Percentiles rank a stretch among this genome's conserved stretches.
Conservation (phyloP, 768 basidiomycete genomes). For the Tricholoma matsutake region DNA sequence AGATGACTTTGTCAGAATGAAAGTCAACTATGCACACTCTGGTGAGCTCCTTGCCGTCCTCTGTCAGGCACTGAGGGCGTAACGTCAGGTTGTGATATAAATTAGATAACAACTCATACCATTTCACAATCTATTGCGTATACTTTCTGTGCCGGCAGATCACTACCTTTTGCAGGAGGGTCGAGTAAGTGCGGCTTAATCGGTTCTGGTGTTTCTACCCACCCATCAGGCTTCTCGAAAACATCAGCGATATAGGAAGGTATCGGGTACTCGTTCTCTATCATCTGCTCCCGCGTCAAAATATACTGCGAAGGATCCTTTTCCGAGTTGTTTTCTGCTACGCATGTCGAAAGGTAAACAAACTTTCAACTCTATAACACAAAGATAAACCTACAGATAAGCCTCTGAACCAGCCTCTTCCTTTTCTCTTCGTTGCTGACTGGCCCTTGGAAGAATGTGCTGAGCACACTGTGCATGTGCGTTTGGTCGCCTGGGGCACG, state of each 20-base stretch:
- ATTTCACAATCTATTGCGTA: constrained; percentile 97
- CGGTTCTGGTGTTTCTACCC: constrained; percentile 77
- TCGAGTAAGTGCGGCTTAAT: constrained; percentile 25
- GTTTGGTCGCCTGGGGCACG: constrained; percentile 87
- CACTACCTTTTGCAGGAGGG: constrained; percentile 21
- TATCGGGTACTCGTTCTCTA: constrained; percentile 90
- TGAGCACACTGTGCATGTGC: constrained; percentile 82
- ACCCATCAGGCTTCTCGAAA: constrained; percentile 62
- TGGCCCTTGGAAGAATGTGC: constrained; percentile 78
- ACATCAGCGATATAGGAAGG: constrained; percentile 81
- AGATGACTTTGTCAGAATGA: constrained; percentile 65
- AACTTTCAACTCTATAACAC: not conserved
- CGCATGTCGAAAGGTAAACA: constrained; percentile 12
- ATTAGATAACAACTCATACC: constrained; percentile 45
- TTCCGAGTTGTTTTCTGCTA: constrained; percentile 60
- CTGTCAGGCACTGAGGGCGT: constrained; percentile 70
- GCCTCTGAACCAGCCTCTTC: constrained; percentile 45
- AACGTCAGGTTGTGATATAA: not conserved
- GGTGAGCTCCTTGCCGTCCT: constrained; percentile 87
- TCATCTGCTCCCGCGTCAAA: constrained; percentile 81
- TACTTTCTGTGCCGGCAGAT: constrained; percentile 43
- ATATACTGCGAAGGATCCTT: constrained; percentile 69
- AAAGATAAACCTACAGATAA: constrained; percentile 32
- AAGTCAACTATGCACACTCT: constrained; percentile 84
- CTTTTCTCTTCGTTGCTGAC: constrained; percentile 80